Conservation (phyloP, 208 protist species). For the Angomonas ambiguus region DNA sequence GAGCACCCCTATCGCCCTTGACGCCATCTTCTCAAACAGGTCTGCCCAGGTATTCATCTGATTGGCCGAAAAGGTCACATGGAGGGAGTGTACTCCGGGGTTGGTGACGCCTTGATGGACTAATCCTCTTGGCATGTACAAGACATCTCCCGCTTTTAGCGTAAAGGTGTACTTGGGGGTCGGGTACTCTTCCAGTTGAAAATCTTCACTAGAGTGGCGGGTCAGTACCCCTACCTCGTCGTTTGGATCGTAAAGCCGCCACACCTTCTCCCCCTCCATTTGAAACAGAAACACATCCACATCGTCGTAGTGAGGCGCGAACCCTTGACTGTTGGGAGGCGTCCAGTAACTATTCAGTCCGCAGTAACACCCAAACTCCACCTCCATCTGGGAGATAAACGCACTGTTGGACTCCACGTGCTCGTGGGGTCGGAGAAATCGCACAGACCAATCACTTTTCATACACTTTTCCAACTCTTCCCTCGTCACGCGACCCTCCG, state of each 20-base stretch:
- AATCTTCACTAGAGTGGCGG: constrained; percentile 73
- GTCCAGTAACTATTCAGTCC: constrained; percentile 95
- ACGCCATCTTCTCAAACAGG: constrained; percentile 32
- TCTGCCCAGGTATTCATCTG: constrained; percentile 79
- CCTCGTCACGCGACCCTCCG: constrained; percentile 17
- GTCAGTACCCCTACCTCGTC: constrained; percentile 59
- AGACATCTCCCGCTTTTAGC: constrained; percentile 86
- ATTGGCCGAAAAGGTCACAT: constrained; percentile 92
- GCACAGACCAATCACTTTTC: constrained; percentile 71
- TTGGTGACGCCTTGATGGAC: constrained; percentile 88
- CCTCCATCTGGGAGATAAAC: constrained; percentile 76
- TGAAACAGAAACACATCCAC: constrained; percentile 96
- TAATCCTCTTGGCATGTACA: constrained; percentile 94
- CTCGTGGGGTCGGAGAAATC: constrained; percentile 82
- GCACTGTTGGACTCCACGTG: constrained; percentile 50
- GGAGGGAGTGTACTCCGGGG: constrained; percentile 66
- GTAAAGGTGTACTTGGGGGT: constrained; percentile 51
- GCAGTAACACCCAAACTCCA: constrained; percentile 75
- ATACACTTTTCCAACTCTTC: constrained; percentile 48
- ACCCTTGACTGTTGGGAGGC: constrained; percentile 82
- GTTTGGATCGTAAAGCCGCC: constrained; percentile 84
- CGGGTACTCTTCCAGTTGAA: constrained; percentile 71
- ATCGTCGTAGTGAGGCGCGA: constrained; percentile 96
- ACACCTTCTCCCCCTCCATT: constrained; percentile 90
- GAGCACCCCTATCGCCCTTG: constrained; percentile 42